These are phyloP conservation scores for Talaromyces sp. DNA, from an alignment of 2,329 filamentous ascomycete genomes.

Conservation along the genomic window DNA sequence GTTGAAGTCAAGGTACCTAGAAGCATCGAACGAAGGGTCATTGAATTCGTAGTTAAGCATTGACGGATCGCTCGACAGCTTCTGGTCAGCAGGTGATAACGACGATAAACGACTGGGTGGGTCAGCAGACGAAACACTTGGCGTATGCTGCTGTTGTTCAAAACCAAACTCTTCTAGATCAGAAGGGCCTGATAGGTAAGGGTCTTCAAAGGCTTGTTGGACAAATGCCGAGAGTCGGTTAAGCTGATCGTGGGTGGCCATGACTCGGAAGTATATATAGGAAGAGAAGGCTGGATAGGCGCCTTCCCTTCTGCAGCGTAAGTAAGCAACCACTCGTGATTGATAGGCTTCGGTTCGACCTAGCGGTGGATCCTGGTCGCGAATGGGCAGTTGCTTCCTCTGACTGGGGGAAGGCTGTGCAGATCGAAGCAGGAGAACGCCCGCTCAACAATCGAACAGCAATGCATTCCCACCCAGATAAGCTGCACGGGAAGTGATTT, in stretches of 20 bases:
- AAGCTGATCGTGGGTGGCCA: constrained; percentile 13
- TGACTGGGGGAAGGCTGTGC: neutral
- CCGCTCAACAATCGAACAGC: neutral
- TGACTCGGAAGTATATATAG: neutral
- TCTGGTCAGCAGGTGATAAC: constrained; percentile 21
- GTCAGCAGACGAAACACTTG: constrained; percentile 6
- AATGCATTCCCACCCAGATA: neutral
- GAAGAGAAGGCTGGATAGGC: constrained; percentile 1
- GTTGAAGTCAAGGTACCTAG: constrained; percentile 3
- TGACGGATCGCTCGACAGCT: constrained; percentile 6
- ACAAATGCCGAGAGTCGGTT: constrained; percentile 23
- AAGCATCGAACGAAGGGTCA: constrained; percentile 5
- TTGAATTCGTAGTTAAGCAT: constrained; percentile 4
- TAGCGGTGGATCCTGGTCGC: neutral
- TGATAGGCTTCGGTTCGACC: neutral
- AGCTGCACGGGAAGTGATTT: neutral
- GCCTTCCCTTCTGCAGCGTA: neutral
- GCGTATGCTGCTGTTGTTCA: constrained; percentile 7
- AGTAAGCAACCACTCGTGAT: neutral
- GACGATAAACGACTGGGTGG: constrained; percentile 22
- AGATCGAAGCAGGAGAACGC: neutral
- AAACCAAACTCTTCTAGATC: constrained; percentile 35
- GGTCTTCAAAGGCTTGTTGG: constrained; percentile 31
- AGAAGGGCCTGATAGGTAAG: constrained; percentile 36
- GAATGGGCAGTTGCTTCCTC: neutral